These are phyloP conservation scores for Syncephalastrum racemosum DNA, from an alignment of 371 early-diverging fungal genomes.

Conservation along the genomic window DNA sequence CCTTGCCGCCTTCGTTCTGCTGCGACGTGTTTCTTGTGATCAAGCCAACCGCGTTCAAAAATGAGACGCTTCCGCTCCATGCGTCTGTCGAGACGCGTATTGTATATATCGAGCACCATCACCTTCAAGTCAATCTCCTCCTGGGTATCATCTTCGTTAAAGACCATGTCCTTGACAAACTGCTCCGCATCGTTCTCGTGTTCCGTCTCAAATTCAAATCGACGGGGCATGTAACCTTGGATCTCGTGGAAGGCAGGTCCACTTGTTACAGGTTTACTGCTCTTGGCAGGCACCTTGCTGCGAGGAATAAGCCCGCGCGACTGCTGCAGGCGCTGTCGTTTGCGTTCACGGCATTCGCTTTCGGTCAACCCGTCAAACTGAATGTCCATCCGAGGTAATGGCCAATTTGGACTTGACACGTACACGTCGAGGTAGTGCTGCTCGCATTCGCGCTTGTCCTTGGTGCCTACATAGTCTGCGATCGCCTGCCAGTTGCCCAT, in stretches of 20 bases:
- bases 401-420: constrained; percentile 74
- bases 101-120: constrained; percentile 93
- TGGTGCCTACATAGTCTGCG: constrained; percentile 91
- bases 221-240: constrained; percentile 96
- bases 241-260: constrained; percentile 96
- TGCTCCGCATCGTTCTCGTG: constrained; percentile 96
- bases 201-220: constrained; percentile 98
- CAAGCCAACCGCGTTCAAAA: constrained; percentile 82
- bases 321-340: constrained; percentile 40
- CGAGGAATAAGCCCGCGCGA: constrained; percentile 37
- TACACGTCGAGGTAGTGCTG: constrained; percentile 91
- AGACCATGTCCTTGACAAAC: constrained; percentile 89
- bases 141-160: constrained; percentile 83
- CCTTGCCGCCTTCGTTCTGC: constrained; percentile 78
- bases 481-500: constrained; percentile 98
- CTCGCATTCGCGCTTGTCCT: constrained; percentile 85
- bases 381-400: constrained; percentile 68
- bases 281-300: constrained; percentile 28
- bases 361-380: constrained; percentile 41
- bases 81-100: constrained; percentile 82
- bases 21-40: constrained; percentile 80
- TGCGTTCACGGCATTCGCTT: constrained; percentile 41
- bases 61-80: constrained; percentile 84
- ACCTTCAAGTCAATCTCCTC: constrained; percentile 91
- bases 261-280: constrained; percentile 70